A percentile compares a stretch with the other conserved stretches of the same genome.
Evolutionary conservation across 2,329 filamentous ascomycete species (phyloP).

Genomic region (Colletotrichum sp.): DNA sequence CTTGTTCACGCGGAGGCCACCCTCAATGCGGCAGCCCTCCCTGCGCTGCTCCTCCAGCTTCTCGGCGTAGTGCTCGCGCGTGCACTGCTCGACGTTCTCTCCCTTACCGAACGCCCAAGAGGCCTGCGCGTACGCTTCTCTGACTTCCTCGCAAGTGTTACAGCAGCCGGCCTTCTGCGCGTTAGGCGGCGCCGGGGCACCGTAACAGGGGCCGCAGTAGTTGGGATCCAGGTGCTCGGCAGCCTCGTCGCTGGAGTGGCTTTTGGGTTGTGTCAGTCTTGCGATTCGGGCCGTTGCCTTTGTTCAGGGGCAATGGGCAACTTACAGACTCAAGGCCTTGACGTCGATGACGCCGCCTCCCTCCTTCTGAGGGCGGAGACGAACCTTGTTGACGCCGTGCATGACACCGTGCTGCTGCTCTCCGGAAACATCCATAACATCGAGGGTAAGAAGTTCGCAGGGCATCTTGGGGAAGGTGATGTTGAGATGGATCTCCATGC

Average conservation of each 20-base stretch:
- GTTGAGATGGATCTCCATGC: constrained; percentile 99
- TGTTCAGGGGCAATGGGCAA: constrained; percentile 33
- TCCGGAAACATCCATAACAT: constrained; percentile 98
- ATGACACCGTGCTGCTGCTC: constrained; percentile 95
- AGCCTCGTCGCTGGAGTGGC: constrained; percentile 70
- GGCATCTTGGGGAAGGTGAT: constrained; percentile 93
- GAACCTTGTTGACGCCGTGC: constrained; percentile 91
- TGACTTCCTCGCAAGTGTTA: constrained; percentile 95
- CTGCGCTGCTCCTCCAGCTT: constrained; percentile 84
- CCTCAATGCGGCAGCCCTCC: constrained; percentile 95
- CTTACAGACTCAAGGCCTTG: constrained; percentile 71
- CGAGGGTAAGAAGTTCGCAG: constrained; percentile 93
- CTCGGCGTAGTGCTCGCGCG: constrained; percentile 91
- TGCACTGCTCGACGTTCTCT: constrained; percentile 92
- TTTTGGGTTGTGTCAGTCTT: constrained; percentile 34
- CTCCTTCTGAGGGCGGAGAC: constrained; percentile 73
- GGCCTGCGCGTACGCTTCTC: constrained; percentile 87
- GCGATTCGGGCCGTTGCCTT: constrained; percentile 2
- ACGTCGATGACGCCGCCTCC: constrained; percentile 79
- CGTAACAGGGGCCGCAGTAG: constrained; percentile 95
- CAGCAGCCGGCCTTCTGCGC: constrained; percentile 88
- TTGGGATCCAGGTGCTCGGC: constrained; percentile 83
- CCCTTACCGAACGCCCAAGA: constrained; percentile 95
- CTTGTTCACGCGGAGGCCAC: constrained; percentile 93
- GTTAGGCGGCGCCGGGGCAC: constrained; percentile 74